A percentile compares a stretch with the other conserved stretches of the same genome.
Evolutionary conservation across 1,139 yeast genomes (phyloP).

Genomic region (Casaregolazyma suthepensis): DNA sequence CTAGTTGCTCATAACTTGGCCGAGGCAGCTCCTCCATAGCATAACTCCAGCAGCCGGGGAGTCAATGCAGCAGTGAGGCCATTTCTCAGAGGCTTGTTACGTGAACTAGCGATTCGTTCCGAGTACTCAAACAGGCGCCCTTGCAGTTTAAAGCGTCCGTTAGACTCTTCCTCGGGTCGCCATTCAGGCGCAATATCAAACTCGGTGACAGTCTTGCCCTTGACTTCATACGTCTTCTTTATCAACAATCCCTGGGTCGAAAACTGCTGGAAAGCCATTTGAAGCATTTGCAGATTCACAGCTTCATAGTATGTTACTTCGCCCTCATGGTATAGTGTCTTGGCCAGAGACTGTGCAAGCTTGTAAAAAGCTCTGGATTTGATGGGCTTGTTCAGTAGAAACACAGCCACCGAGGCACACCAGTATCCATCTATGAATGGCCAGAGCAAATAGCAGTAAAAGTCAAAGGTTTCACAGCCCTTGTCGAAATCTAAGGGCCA

Average conservation of each 20-base stretch:
- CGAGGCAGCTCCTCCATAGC: conserved; percentile 8
- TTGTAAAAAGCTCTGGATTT: conserved; percentile 30
- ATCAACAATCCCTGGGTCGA: conserved; percentile 32
- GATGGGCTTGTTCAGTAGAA: conserved; percentile 19
- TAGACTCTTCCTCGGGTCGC: conserved; percentile 17
- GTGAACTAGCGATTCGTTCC: conserved; percentile 28
- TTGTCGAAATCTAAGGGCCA: conserved; percentile 28
- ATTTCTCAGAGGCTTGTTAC: conserved; percentile 25
- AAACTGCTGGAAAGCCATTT: conserved; percentile 33
- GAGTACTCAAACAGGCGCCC: conserved; percentile 28
- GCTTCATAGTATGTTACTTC: conserved; percentile 38
- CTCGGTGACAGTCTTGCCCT: conserved; percentile 6
- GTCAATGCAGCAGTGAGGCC: conserved; percentile 20
- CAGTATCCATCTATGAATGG: conserved; percentile 42
- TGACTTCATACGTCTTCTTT: conserved; percentile 9
- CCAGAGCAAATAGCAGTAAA: conserved; percentile 40
- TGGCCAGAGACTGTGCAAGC: conserved; percentile 36
- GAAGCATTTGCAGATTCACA: conserved; percentile 37
- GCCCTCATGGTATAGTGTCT: conserved; percentile 39
- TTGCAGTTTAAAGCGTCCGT: conserved; percentile 19
- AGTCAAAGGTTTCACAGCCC: conserved; percentile 36
- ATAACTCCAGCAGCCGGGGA: conserved; percentile 19
- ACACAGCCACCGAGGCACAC: conserved; percentile 36
- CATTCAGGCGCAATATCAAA: conserved; percentile 18
- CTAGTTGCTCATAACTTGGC: conserved; percentile 2